Evolutionary conservation across 2,329 filamentous ascomycete species (phyloP), one percentile per base, ranked within the genome.

Genomic region (Fusarium sp.): DNA sequence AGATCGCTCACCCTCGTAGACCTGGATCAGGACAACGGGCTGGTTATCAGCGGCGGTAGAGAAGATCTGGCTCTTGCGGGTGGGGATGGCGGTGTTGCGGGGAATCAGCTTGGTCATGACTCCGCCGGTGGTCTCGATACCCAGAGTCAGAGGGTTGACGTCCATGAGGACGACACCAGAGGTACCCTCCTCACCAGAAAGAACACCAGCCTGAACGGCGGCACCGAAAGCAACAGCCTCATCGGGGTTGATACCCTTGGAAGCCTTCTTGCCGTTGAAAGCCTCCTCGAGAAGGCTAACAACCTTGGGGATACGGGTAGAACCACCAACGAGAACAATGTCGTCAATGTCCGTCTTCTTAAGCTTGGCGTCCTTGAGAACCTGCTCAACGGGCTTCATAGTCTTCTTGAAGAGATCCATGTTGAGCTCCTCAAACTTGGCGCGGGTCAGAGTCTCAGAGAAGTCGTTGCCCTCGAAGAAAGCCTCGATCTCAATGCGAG

Each of bases 341-440:
- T 98, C 96, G 78, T 98, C 91, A 76, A 99, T 90, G 77, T 98
- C 95, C 68, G 84, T 86, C 92, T 98, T 98, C 91, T 95, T 95
- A 78, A 98, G 89, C 89, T 98, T 97, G 82, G 95, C 94, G 77
- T 98, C 96, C 88, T 97, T 97, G 80, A 99, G 90, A 75, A 98
- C 96, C 89, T 98, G 95, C 87, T 98, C 94, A 74, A 98, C 96
- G 62, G 96, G 95, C 91, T 98, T 97, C 74, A 98, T 90, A 63
- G 96, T 98, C 90, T 96, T 97, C 92, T 97, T 97, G 92, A 98
- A 98, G 68, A 98, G 91, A 79, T 98, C 95, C 77, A 95, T 95
- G 92, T 98, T 98, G 78, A 98, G 90, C 86, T 98, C 95, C 87
- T 99, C 96, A 79, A 99, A 98, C 90, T 98, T 98, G 88, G 96